Evolutionary conservation across 2,329 filamentous ascomycete genomes (phyloP).

Genomic region (Sporothrix humicola): DNA sequence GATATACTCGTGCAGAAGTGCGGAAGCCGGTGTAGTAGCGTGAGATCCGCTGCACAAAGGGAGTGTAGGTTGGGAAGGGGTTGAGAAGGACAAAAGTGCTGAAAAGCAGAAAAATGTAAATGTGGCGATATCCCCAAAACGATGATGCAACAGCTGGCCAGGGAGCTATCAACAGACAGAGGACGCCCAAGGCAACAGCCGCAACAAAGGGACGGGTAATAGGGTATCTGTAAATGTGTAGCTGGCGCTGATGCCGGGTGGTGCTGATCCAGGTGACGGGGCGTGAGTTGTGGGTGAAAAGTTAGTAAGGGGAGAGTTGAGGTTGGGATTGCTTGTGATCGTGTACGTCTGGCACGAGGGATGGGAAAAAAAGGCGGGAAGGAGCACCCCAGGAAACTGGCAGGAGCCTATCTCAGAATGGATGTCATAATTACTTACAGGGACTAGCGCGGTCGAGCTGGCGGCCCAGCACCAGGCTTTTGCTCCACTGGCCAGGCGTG

Average conservation of each 20-base stretch:
- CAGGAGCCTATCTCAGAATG: constrained; percentile 18
- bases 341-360: constrained; percentile 34
- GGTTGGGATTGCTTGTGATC: constrained; percentile 35
- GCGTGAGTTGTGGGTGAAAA: not conserved
- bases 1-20: constrained; percentile 21
- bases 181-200: constrained; percentile 27
- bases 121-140: constrained; percentile 22
- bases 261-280: constrained; percentile 5
- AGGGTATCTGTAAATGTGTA: not conserved
- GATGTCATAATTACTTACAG: constrained; percentile 27
- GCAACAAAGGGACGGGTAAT: not conserved
- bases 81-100: not conserved
- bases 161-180: constrained; percentile 2
- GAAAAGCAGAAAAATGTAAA: constrained; percentile 23
- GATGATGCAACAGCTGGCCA: constrained; percentile 24
- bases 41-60: not conserved
- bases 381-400: constrained; percentile 10
- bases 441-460: constrained; percentile 28
- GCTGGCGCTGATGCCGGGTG: constrained; percentile 10
- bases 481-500: constrained; percentile 36
- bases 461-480: constrained; percentile 26
- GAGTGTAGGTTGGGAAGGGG: not conserved
- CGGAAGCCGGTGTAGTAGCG: constrained; percentile 5
- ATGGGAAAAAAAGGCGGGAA: constrained; percentile 25
- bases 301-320: constrained; percentile 13